Conservation (phyloP, 306 rosid genomes). For the Herpetospermum pedunculosum region DNA sequence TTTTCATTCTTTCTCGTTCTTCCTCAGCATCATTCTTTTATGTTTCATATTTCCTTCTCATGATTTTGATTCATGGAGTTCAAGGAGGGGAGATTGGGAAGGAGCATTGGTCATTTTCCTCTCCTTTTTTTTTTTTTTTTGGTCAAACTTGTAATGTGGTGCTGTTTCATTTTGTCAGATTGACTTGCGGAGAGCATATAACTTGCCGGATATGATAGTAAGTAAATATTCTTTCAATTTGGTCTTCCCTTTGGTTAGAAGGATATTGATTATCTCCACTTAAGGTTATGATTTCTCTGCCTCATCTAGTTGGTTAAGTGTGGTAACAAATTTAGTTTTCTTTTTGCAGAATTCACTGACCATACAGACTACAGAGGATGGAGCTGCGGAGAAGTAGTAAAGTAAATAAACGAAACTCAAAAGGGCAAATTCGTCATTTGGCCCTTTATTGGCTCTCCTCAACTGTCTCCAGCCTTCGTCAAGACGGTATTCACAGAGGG, state of each 20-base stretch:
- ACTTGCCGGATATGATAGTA: constrained; percentile 49
- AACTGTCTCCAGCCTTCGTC: constrained; percentile 6
- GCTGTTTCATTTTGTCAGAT: constrained; percentile 26
- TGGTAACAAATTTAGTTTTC: neutral
- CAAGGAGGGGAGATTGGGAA: neutral
- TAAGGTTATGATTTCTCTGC: neutral
- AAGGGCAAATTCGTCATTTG: neutral
- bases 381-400: neutral
- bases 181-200: constrained; percentile 53
- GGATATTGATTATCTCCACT: neutral
- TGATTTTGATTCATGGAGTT: neutral
- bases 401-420: neutral
- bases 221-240: constrained; percentile 12
- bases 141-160: neutral
- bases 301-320: neutral
- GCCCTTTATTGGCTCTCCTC: neutral
- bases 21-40: neutral
- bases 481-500: too few relatives aligned
- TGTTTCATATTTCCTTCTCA: neutral
- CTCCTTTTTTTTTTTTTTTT: neutral
- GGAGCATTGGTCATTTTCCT: neutral
- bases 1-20: neutral
- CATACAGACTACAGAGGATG: too few relatives aligned
- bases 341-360: constrained; percentile 33
- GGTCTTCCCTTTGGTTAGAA: too few relatives aligned